These are phyloP conservation scores for Kentomonas sorsogonicus DNA, from an alignment of 208 protist genomes.

Conservation along the genomic window DNA sequence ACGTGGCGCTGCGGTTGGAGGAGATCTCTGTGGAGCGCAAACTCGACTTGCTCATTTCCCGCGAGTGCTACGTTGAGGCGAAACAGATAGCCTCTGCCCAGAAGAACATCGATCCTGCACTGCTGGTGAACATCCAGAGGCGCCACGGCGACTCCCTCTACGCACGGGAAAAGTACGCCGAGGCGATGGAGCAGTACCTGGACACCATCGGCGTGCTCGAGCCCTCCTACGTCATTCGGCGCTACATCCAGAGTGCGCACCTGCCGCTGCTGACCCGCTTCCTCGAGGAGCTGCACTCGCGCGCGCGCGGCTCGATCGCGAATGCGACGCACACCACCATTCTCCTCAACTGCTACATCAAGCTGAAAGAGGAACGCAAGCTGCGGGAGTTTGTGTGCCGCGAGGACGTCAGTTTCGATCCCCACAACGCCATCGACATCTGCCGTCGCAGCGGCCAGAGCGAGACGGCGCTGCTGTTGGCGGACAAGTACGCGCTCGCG, in stretches of 20 bases:
- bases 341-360: conserved; percentile 96
- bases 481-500: conserved; percentile 73
- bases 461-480: conserved; percentile 82
- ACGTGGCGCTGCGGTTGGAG: conserved; percentile 39
- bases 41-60: conserved; percentile 94
- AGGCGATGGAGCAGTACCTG: conserved; percentile 93
- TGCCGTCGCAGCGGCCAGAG: conserved; percentile 89
- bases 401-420: conserved; percentile 88
- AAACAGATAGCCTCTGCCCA: conserved; percentile 82
- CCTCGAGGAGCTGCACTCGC: conserved; percentile 87
- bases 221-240: conserved; percentile 96
- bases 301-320: conserved; percentile 27
- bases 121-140: conserved; percentile 90
- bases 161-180: conserved; percentile 52
- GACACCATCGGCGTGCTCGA: conserved; percentile 92
- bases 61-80: conserved; percentile 92
- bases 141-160: conserved; percentile 95
- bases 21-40: conserved; percentile 93
- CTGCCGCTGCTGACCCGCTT: conserved; percentile 93
- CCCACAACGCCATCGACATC: conserved; percentile 92
- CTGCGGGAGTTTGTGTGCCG: conserved; percentile 90
- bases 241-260: conserved; percentile 92
- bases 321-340: conserved; percentile 95
- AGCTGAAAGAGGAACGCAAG: conserved; percentile 87
- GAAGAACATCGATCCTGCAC: conserved; percentile 29